Evolutionary conservation across 352 stramenopile genomes (phyloP).

Genomic region (Phytophthora kernoviae): DNA sequence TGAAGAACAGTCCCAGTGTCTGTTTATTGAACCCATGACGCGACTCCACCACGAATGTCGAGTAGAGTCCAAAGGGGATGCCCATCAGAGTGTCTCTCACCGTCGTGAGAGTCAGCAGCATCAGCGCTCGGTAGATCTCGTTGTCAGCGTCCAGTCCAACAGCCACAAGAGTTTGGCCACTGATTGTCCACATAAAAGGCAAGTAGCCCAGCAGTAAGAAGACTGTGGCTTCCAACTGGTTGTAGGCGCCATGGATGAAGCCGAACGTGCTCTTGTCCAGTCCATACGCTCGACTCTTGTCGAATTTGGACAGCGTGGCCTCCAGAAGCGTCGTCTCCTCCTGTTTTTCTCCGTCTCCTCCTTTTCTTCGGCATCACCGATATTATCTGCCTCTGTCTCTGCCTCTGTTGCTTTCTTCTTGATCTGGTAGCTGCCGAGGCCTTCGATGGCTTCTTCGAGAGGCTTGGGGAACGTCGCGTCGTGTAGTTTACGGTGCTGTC

Average conservation of each 20-base stretch:
- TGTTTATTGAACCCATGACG: slow-evolving; percentile 99
- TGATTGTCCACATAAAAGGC: slow-evolving; percentile 94
- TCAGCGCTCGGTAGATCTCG: slow-evolving; percentile 85
- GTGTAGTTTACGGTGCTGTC: slow-evolving; percentile 92
- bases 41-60: slow-evolving; percentile 96
- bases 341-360: slow-evolving; percentile 25
- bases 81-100: slow-evolving; percentile 61
- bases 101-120: slow-evolving; percentile 71
- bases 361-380: too few relatives aligned
- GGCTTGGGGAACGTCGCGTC: slow-evolving; percentile 68
- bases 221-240: slow-evolving; percentile 77
- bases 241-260: slow-evolving; percentile 91
- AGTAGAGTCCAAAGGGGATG: slow-evolving; percentile 89
- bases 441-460: slow-evolving; percentile 58
- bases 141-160: slow-evolving; percentile 66
- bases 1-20: slow-evolving; percentile 93
- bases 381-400: slow-evolving; percentile 12
- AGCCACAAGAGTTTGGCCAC: slow-evolving; percentile 55
- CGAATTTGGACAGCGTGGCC: slow-evolving; percentile 92
- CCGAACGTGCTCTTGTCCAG: slow-evolving; percentile 96
- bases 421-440: slow-evolving; percentile 45
- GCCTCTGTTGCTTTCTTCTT: slow-evolving; percentile 24
- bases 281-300: slow-evolving; percentile 93
- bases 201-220: slow-evolving; percentile 93
- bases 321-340: slow-evolving; percentile 66